Evolutionary conservation across 305 asterid species (phyloP).

Genomic region (Fraxinus ornus): DNA sequence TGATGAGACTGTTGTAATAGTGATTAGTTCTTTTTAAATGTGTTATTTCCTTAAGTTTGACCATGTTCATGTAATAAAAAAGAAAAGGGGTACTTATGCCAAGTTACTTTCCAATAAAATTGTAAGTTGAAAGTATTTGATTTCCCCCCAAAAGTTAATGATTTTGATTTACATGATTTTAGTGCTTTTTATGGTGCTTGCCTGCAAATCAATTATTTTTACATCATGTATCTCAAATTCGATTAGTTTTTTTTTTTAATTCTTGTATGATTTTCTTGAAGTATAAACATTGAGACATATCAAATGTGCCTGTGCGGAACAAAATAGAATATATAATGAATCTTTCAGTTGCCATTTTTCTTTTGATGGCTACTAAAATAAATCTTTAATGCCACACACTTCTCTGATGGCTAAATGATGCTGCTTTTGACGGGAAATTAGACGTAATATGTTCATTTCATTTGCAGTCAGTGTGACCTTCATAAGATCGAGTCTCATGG

Average conservation of each 20-base stretch:
- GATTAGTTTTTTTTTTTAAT: neutral
- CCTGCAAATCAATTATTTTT: neutral
- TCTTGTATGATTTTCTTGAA: neutral
- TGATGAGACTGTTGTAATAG: neutral
- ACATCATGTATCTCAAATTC: neutral
- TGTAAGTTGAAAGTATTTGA: neutral
- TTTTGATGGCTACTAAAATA: neutral
- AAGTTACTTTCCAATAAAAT: neutral
- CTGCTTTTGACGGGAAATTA: neutral
- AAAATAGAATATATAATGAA: neutral
- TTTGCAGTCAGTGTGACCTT: neutral
- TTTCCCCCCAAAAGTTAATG: neutral
- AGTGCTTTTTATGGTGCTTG: neutral
- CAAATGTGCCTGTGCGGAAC: neutral
- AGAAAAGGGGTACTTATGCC: neutral
- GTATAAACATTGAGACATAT: neutral
- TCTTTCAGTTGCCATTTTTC: neutral
- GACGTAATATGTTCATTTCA: neutral
- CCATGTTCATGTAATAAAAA: neutral
- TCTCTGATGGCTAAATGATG: neutral
- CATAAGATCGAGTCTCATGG: slow-evolving; percentile 34
- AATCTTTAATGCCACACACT: neutral
- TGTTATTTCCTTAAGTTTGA: neutral
- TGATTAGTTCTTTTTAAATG: neutral
- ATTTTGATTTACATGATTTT: neutral